These are phyloP conservation scores for Alternaria ethzedia DNA, from an alignment of 2,329 filamentous ascomycete genomes.

Conservation along the genomic window DNA sequence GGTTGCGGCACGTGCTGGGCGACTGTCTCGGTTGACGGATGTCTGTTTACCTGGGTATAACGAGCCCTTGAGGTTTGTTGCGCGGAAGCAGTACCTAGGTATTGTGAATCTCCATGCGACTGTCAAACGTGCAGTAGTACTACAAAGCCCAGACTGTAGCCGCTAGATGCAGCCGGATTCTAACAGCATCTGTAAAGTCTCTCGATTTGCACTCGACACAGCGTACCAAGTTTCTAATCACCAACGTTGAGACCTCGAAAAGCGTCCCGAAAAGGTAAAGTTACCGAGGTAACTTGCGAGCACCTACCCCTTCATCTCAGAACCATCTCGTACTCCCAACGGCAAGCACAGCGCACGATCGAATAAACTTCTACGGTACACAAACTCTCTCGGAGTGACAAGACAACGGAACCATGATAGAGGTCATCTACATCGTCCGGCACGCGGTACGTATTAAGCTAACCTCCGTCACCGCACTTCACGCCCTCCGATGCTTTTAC, in stretches of 20 bases:
- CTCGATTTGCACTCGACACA: neutral
- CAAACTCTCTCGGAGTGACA: neutral
- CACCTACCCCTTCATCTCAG: conserved; percentile 2
- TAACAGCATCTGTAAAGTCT: neutral
- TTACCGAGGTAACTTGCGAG: conserved; percentile 18
- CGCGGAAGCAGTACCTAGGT: neutral
- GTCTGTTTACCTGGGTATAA: neutral
- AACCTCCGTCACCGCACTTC: conserved; percentile 6
- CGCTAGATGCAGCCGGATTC: neutral
- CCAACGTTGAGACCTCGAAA: neutral
- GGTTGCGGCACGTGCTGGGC: neutral
- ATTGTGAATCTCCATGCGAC: neutral
- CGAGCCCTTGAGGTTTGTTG: neutral
- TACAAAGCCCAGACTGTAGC: neutral
- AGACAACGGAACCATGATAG: conserved; percentile 43
- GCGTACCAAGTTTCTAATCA: neutral
- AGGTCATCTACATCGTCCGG: conserved; percentile 58
- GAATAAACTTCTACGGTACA: conserved; percentile 1
- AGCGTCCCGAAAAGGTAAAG: conserved; percentile 4
- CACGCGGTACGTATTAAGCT: conserved; percentile 56
- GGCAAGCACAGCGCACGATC: conserved; percentile 11
- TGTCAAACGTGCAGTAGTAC: neutral
- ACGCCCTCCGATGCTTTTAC: conserved; percentile 14
- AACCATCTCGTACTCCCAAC: conserved; percentile 13
- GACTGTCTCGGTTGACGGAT: neutral